Evolutionary conservation across 1,284 basidiomycete species (phyloP).

Genomic region (Trichosporon asahii): DNA sequence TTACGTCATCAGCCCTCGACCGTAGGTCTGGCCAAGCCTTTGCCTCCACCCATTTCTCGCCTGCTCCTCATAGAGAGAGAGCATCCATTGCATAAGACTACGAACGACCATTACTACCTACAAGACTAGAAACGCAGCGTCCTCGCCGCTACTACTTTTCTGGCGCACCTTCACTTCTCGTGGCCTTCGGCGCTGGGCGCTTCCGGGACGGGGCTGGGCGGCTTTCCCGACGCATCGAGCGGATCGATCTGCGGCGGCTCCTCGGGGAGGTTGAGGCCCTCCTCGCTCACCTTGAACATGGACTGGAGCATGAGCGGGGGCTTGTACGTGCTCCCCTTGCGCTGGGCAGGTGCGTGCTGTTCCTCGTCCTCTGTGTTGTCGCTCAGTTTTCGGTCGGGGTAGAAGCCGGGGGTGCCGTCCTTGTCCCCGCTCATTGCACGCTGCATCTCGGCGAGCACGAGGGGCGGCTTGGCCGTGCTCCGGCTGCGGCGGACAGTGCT

Average conservation of each 20-base stretch:
- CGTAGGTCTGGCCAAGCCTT: too few species aligned
- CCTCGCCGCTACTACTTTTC: neutral
- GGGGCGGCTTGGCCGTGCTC: neutral
- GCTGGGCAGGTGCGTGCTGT: neutral
- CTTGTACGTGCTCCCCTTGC: neutral
- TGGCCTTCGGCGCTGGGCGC: neutral
- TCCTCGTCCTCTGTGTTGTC: neutral
- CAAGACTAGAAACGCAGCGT: neutral
- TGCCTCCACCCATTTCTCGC: too few species aligned
- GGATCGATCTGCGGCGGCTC: neutral
- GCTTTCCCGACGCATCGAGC: neutral
- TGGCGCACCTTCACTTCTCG: neutral
- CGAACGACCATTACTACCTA: neutral
- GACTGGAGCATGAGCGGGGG: neutral
- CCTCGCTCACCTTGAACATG: neutral
- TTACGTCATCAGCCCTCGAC: neutral
- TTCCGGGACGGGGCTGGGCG: neutral
- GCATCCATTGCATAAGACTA: neutral
- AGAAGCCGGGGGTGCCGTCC: neutral
- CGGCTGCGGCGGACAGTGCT: neutral
- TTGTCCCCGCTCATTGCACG: neutral
- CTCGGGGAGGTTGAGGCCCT: neutral
- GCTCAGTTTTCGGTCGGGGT: neutral
- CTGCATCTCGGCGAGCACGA: neutral
- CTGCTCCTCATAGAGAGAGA: too few species aligned